phyloP scores from a whole-genome alignment of 1,139 yeast species.

The Hansenula sp. region DNA sequence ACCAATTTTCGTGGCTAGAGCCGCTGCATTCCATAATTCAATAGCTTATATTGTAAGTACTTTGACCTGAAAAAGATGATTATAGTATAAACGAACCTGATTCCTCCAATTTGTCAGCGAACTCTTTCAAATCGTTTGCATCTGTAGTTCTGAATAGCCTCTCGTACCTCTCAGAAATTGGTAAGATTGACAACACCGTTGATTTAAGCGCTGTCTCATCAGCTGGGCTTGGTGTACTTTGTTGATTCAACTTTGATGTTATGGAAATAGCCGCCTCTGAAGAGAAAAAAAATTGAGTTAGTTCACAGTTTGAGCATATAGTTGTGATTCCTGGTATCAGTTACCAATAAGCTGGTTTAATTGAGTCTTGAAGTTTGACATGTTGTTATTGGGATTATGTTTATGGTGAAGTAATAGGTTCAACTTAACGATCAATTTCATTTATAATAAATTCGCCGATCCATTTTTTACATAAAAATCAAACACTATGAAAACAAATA shows the following conservation, averaged over 20 bases:
- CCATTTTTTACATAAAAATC: background rate
- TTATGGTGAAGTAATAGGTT: no score
- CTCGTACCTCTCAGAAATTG: slow-evolving; percentile 19
- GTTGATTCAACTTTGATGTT: background rate
- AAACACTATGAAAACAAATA: background rate
- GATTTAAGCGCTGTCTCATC: background rate
- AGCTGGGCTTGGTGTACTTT: background rate
- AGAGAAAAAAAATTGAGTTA: background rate
- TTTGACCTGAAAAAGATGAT: background rate
- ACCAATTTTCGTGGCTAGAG: slow-evolving; percentile 16
- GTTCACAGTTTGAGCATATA: no score
- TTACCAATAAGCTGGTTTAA: slow-evolving; percentile 13
- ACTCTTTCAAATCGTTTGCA: slow-evolving; percentile 7
- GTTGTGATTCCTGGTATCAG: background rate
- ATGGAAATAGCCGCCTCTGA: slow-evolving; percentile 1
- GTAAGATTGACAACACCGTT: slow-evolving; percentile 4
- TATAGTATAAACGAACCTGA: slow-evolving; percentile 6
- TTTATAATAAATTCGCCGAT: background rate
- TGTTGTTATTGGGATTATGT: no score
- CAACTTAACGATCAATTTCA: background rate
- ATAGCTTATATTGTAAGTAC: slow-evolving; percentile 14
- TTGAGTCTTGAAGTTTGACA: slow-evolving; percentile 13
- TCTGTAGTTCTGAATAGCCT: slow-evolving; percentile 15
- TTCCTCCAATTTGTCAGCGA: slow-evolving; percentile 7
- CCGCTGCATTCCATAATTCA: slow-evolving; percentile 27